Base-by-base conservation (phyloP, 75 land plant genomes). In the Cunninghamia lanceolata region DNA sequence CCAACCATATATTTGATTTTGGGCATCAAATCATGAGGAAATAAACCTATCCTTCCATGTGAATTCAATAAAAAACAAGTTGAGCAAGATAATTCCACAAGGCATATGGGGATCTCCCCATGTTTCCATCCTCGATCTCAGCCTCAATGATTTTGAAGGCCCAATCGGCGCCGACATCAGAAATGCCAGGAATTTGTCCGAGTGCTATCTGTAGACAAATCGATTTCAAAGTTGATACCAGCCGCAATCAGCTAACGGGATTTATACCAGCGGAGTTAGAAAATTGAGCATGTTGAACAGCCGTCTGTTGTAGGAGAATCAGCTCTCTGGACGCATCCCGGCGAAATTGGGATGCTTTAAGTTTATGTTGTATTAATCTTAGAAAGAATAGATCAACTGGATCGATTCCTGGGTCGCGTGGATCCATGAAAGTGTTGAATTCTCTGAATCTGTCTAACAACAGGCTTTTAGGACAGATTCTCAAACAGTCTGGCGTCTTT, bases 11-110 rank as follows among this genome's bases (percentile, higher is more conserved):
- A n/a, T n/a, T n/a, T n/a, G n/a, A n/a, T n/a, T n/a, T n/a, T n/a
- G n/a, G n/a, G n/a, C n/a, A n/a, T n/a, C n/a, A n/a, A n/a, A n/a
- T n/a, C n/a, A n/a, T n/a, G n/a, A n/a, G n/a, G n/a, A n/a, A n/a
- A n/a, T n/a, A n/a, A n/a, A n/a, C n/a, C n/a, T n/a, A n/a, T n/a
- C n/a, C n/a, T n/a, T n/a, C n/a, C n/a, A n/a, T n/a, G n/a, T n/a
- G n/a, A n/a, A n/a, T n/a, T n/a, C n/a, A n/a, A n/a, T n/a, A n/a
- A n/a, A n/a, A n/a, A 88, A 89, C 89, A 87, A 25, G 38, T 86
- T 97, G 54, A 85, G 85, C 38, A 97, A 96, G 0, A 28, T 86
- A 3, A 83, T 97, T n/a, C 99, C 99, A 7, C 87, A 80, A 63
- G 90, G 89, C 11, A 63, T 94, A 9, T 66, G 92, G 35, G 86